phyloP scores from a whole-genome alignment of 1,284 basidiomycete species.

The Fomitopsis palustris region DNA sequence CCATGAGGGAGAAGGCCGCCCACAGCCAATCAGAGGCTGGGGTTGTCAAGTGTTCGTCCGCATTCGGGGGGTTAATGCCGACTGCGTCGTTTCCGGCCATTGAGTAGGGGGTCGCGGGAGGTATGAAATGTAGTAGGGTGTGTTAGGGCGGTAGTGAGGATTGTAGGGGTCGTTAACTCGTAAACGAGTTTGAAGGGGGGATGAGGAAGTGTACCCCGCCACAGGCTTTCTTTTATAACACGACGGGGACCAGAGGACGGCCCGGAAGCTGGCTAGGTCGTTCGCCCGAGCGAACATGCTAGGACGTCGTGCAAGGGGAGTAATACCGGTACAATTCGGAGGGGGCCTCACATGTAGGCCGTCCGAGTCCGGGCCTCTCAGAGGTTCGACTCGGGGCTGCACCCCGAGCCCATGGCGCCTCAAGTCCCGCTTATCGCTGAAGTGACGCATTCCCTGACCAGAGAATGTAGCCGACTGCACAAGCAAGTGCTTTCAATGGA shows the following conservation, averaged over 20 bases:
- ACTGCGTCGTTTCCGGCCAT: slow-evolving; percentile 13
- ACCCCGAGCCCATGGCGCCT: not conserved
- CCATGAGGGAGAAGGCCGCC: slow-evolving; percentile 21
- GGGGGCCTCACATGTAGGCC: not conserved
- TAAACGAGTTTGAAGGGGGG: not conserved
- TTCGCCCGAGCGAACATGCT: slow-evolving; percentile 1
- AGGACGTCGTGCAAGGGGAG: not conserved
- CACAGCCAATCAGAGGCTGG: slow-evolving; percentile 21
- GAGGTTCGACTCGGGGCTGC: not conserved
- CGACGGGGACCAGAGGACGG: not conserved
- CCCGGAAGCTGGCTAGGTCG: not conserved
- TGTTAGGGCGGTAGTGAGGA: not conserved
- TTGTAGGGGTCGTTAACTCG: not conserved
- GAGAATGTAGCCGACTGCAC: no score
- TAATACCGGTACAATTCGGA: not conserved
- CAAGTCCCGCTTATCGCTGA: no score
- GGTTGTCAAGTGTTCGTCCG: slow-evolving; percentile 14
- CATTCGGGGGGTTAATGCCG: slow-evolving; percentile 16
- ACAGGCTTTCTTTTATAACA: not conserved
- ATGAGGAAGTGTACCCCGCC: not conserved
- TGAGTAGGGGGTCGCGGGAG: not conserved
- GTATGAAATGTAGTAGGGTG: not conserved
- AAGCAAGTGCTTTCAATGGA: not conserved
- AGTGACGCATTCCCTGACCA: no score
- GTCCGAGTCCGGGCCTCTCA: not conserved